Conservation (phyloP, 2,329 filamentous ascomycete species). For the Botryosphaeria agaves region DNA sequence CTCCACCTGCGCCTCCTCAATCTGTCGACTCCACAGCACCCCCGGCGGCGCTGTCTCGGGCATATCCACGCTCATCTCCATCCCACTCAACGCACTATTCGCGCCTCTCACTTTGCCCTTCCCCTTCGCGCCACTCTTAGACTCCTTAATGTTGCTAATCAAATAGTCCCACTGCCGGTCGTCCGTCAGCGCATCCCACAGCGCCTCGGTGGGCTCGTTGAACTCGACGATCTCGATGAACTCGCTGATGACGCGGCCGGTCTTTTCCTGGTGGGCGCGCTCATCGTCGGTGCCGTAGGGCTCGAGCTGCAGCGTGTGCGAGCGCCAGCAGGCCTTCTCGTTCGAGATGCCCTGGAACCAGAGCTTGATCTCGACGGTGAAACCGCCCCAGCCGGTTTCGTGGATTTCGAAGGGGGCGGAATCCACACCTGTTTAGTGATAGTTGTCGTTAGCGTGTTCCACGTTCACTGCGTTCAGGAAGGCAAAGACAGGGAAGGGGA, state of each 20-base stretch:
- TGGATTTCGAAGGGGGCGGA: conserved; percentile 66
- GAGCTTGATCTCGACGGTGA: conserved; percentile 87
- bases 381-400: conserved; percentile 96
- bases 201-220: conserved; percentile 87
- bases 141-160: conserved; percentile 13
- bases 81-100: conserved; percentile 43
- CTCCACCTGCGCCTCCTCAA: conserved; percentile 49
- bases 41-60: conserved; percentile 48
- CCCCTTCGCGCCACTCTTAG: conserved; percentile 20
- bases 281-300: conserved; percentile 70
- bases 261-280: conserved; percentile 45
- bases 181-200: conserved; percentile 72
- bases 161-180: conserved; percentile 42
- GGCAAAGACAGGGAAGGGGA: too few species aligned
- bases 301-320: conserved; percentile 81
- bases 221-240: conserved; percentile 90
- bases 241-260: conserved; percentile 54
- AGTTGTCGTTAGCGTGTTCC: too few species aligned
- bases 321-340: conserved; percentile 92
- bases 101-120: conserved; percentile 30
- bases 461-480: too few species aligned
- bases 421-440: too few species aligned
- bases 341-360: conserved; percentile 77
- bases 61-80: conserved; percentile 51
- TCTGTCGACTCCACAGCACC: conserved; percentile 57